Evolutionary conservation across 2,329 filamentous ascomycete genomes (phyloP).

Genomic region (Ascochyta rabiei): DNA sequence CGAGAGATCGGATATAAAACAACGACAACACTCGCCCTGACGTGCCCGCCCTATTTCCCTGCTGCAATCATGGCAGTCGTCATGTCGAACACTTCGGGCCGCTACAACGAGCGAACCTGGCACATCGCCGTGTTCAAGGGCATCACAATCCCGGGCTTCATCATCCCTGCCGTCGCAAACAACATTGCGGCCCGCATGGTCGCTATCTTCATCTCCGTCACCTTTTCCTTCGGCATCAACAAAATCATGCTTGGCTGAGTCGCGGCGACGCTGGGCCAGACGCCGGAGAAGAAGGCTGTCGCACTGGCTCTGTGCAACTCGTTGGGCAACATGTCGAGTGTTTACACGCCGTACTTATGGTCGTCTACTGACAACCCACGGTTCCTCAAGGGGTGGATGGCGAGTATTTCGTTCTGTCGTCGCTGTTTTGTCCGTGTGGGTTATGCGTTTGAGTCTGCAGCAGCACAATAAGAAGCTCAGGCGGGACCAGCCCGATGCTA

Average conservation of each 20-base stretch:
- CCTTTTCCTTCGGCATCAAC: slow-evolving; percentile 39
- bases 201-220: slow-evolving; percentile 40
- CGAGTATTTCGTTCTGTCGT: slow-evolving; percentile 32
- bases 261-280: slow-evolving; percentile 34
- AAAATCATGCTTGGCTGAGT: slow-evolving; percentile 40
- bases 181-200: slow-evolving; percentile 36
- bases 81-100: slow-evolving; percentile 58
- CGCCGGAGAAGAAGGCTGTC: slow-evolving; percentile 40
- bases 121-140: slow-evolving; percentile 55
- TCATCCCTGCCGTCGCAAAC: slow-evolving; percentile 39
- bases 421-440: slow-evolving; percentile 34
- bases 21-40: slow-evolving; percentile 44
- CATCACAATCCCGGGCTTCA: slow-evolving; percentile 52
- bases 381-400: slow-evolving; percentile 37
- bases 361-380: slow-evolving; percentile 31
- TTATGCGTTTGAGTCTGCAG: slow-evolving; percentile 32
- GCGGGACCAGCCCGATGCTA: slow-evolving; percentile 4
- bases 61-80: slow-evolving; percentile 56
- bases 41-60: slow-evolving; percentile 56
- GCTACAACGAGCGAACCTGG: slow-evolving; percentile 57
- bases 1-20: slow-evolving; percentile 46
- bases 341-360: slow-evolving; percentile 38
- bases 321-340: slow-evolving; percentile 35
- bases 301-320: slow-evolving; percentile 38
- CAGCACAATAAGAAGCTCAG: slow-evolving; percentile 32